phyloP scores from a whole-genome alignment of 1,139 yeast genomes.

The Starmera stellimalicola region DNA sequence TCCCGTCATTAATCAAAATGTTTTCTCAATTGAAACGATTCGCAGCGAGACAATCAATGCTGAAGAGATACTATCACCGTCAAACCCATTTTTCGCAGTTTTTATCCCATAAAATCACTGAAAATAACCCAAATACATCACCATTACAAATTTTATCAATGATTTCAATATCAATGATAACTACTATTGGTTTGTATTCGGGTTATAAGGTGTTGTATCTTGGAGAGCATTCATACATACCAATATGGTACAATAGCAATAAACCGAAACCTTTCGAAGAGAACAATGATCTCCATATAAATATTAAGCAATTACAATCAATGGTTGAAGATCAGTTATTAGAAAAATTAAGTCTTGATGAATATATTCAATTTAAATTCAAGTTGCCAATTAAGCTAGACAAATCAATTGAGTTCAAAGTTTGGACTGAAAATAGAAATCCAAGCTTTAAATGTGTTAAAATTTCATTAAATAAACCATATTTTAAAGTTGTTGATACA shows the following conservation, averaged over 20 bases:
- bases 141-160: background rate
- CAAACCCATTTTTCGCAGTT: background rate
- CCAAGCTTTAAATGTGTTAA: conserved; percentile 14
- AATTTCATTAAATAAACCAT: conserved; percentile 12
- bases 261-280: conserved; percentile 6
- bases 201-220: conserved; percentile 6
- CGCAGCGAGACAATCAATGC: background rate
- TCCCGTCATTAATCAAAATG: too few relatives aligned
- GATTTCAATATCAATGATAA: conserved; percentile 1
- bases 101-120: background rate
- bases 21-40: too few relatives aligned
- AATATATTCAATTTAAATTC: conserved; percentile 10
- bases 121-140: background rate
- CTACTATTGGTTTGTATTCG: conserved; percentile 6
- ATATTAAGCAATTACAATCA: conserved; percentile 8
- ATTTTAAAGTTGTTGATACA: conserved; percentile 8
- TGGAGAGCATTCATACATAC: conserved; percentile 8
- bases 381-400: conserved; percentile 12
- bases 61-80: too few relatives aligned
- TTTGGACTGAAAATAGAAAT: conserved; percentile 15
- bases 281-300: conserved; percentile 6
- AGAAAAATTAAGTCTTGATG: conserved; percentile 14
- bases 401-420: conserved; percentile 10
- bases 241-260: conserved; percentile 12
- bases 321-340: conserved; percentile 16